Evolutionary conservation across 805 yeast species (phyloP), one percentile per base, ranked within the genome.

Genomic region (Saccharomyces cerevisiae): DNA sequence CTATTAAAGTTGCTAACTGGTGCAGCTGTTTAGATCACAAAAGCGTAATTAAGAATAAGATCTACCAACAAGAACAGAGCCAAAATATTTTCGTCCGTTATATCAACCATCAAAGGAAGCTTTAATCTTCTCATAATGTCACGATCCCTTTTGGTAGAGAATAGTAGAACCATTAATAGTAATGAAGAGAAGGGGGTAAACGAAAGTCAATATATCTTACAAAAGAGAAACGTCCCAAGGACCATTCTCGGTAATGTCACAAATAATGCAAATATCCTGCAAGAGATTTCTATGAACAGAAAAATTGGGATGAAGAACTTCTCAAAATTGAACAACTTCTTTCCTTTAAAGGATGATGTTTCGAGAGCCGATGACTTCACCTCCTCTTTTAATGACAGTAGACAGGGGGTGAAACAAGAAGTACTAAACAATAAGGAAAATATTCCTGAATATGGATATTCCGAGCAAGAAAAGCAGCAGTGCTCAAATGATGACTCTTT

Each of bases 381-480:
- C 43, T 17, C 43, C 22, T 36, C 43, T 36, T 17, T 36, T 17
- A 36, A 9, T 36, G 43, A 36, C 6, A 36, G 24, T 17, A 10
- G 4, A 17, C 24, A 36, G 43, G 43, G 17, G 10, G 6, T 3
- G 4, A 36, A 36, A 36, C 43, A 17, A 36, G 43, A 21, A 10
- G 9, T 36, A 2, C 17, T 36, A 17, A 36, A 36, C 13, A 36
- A 36, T 36, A 36, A 36, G 9, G 43, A 36, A 36, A 36, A 36
- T 36, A 36, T 36, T 17, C 43, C 43, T 3, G 43, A 48, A 46
- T 47, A 48, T 22, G 11, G 36, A 50, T 43, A 43, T 28, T 27
- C 51, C n/a, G 53, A 57, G 26, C 47, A 51, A 22, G 29, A 24
- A 50, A n/a, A 29, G 29, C 27, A 52, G 31, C 50, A 49, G n/a